Evolutionary conservation across 2,329 filamentous ascomycete species (phyloP).

Genomic region (Penicillium aurantiogriseum): DNA sequence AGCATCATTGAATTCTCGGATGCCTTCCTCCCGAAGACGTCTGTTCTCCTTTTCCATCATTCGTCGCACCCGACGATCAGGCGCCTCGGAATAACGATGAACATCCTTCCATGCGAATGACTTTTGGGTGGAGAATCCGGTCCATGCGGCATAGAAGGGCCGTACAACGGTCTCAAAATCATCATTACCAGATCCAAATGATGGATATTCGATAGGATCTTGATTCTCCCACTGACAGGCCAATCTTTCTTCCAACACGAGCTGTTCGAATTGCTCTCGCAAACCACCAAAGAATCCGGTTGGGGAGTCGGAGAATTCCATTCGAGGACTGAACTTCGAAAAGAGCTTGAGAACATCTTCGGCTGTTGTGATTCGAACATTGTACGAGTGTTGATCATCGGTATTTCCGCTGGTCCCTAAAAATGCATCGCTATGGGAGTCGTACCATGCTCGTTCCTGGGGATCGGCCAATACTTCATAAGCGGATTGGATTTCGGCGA

Average conservation of each 20-base stretch:
- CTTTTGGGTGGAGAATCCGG: slow-evolving; percentile 78
- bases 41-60: slow-evolving; percentile 96
- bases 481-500: slow-evolving; percentile 88
- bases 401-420: slow-evolving; percentile 60
- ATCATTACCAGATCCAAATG: slow-evolving; percentile 76
- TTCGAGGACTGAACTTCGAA: slow-evolving; percentile 71
- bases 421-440: slow-evolving; percentile 86
- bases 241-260: slow-evolving; percentile 75
- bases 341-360: slow-evolving; percentile 77
- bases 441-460: slow-evolving; percentile 96
- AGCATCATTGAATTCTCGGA: slow-evolving; percentile 87
- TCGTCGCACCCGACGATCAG: slow-evolving; percentile 77
- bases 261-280: slow-evolving; percentile 71
- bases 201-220: slow-evolving; percentile 67
- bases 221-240: slow-evolving; percentile 68
- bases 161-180: slow-evolving; percentile 73
- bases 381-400: slow-evolving; percentile 59
- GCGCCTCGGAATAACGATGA: slow-evolving; percentile 79
- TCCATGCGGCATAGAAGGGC: slow-evolving; percentile 79
- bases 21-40: slow-evolving; percentile 74
- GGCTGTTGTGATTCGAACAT: slow-evolving; percentile 73
- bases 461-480: slow-evolving; percentile 96
- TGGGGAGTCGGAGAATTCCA: slow-evolving; percentile 77
- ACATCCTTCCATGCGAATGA: slow-evolving; percentile 86
- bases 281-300: slow-evolving; percentile 83